Percentiles rank a stretch among this genome's conserved stretches.
These are phyloP conservation scores for Lactarius evosmus DNA, from an alignment of 768 basidiomycete species.

Conservation along the genomic window DNA sequence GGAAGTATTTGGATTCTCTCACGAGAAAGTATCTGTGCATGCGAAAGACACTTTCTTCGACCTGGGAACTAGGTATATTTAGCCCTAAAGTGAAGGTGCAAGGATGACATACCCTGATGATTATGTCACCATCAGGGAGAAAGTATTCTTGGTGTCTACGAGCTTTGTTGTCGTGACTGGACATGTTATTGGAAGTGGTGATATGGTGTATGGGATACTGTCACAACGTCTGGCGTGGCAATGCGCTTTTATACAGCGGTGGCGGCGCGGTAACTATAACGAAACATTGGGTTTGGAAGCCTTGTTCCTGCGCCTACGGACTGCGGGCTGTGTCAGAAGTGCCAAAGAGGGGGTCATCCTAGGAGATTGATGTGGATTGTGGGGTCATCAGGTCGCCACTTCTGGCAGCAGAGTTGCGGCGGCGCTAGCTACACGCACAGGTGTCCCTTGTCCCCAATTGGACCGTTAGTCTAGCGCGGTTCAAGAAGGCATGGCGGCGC, in stretches of 20 bases:
- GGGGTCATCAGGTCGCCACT: not conserved
- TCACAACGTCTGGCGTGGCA: not conserved
- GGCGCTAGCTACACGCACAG: not conserved
- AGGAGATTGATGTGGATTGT: slow-evolving; percentile 8
- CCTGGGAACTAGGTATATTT: slow-evolving; percentile 37
- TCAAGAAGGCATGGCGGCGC: not conserved
- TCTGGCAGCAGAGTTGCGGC: slow-evolving; percentile 10
- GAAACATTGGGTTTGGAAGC: not conserved
- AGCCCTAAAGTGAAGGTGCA: not conserved
- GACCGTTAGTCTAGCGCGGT: not conserved
- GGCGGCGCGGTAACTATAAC: not conserved
- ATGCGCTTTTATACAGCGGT: slow-evolving; percentile 7
- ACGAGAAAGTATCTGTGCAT: slow-evolving; percentile 62
- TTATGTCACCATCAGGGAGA: not conserved
- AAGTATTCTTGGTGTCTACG: not conserved
- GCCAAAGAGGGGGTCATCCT: not conserved
- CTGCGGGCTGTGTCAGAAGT: not conserved
- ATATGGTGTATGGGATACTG: not conserved
- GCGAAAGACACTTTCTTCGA: slow-evolving; percentile 53
- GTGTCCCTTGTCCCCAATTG: not conserved
- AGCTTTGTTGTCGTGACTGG: no score
- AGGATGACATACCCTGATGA: not conserved
- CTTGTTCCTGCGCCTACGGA: not conserved
- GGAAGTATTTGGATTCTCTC: slow-evolving; percentile 54
- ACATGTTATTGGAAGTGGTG: not conserved